phyloP scores from a whole-genome alignment of 169 alveolate species.

The Cyclospora cayetanensis region DNA sequence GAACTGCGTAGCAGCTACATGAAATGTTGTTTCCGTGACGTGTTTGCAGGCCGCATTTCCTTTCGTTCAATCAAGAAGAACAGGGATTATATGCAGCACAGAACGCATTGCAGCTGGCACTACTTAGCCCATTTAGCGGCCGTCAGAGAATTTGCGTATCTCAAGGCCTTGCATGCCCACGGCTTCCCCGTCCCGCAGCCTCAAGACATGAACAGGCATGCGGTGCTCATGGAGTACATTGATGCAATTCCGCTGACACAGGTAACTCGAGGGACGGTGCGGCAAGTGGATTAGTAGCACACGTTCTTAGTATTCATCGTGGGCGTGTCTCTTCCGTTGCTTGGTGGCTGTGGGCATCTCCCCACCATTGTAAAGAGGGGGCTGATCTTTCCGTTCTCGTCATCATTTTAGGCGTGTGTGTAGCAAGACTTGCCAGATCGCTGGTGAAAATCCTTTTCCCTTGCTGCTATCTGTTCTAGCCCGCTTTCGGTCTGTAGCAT shows the following conservation, averaged over 20 bases:
- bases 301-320: no score
- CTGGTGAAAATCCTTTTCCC: no score
- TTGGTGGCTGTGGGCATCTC: no score
- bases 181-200: constrained; percentile 98
- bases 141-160: constrained; percentile 96
- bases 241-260: constrained; percentile 95
- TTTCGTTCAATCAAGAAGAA: constrained; percentile 97
- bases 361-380: no score
- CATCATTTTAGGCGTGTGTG: no score
- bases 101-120: constrained; percentile 97
- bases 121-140: constrained; percentile 99
- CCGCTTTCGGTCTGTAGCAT: not conserved
- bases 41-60: constrained; percentile 92
- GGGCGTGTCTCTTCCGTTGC: no score
- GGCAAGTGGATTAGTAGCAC: no score
- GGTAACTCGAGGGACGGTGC: no score
- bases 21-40: not conserved
- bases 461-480: not conserved
- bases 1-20: no score
- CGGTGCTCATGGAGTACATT: constrained; percentile 96
- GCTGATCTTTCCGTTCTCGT: no score
- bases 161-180: constrained; percentile 94
- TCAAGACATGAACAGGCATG: constrained; percentile 97
- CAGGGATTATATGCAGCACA: constrained; percentile 97
- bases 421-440: no score